phyloP scores from a whole-genome alignment of 2,329 filamentous ascomycete genomes.

The Colletotrichum tropicicola region DNA sequence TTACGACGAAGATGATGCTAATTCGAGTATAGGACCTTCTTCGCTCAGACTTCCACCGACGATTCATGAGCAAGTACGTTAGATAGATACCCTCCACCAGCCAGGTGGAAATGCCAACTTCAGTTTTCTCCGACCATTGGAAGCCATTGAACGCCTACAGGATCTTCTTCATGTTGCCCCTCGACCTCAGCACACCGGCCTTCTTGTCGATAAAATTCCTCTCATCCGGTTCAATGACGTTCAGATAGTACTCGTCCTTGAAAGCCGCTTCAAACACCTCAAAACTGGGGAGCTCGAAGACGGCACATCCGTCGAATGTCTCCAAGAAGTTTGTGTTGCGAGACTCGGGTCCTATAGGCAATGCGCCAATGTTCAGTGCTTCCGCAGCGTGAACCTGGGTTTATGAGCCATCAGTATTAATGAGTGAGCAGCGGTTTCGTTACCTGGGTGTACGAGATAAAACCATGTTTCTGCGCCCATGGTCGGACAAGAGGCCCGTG shows the following conservation, averaged over 20 bases:
- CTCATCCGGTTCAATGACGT: slow-evolving; percentile 41
- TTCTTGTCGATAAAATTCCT: slow-evolving; percentile 40
- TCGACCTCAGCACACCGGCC: slow-evolving; percentile 33
- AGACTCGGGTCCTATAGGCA: slow-evolving; percentile 32
- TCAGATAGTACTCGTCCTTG: slow-evolving; percentile 40
- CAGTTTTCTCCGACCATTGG: background rate
- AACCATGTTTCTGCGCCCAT: slow-evolving; percentile 43
- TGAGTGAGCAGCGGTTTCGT: background rate
- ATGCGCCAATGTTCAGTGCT: slow-evolving; percentile 34
- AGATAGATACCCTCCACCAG: slow-evolving; percentile 47
- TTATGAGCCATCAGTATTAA: background rate
- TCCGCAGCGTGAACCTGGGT: slow-evolving; percentile 37
- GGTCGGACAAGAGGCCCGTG: slow-evolving; percentile 43
- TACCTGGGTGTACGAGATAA: slow-evolving; percentile 43
- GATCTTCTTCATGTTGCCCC: slow-evolving; percentile 34
- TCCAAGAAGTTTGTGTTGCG: slow-evolving; percentile 25
- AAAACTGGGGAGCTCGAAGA: slow-evolving; percentile 39
- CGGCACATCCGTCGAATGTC: slow-evolving; percentile 41
- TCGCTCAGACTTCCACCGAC: slow-evolving; percentile 95
- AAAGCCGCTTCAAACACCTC: slow-evolving; percentile 38
- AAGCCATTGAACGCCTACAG: background rate
- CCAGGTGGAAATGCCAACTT: background rate
- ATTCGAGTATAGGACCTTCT: slow-evolving; percentile 73
- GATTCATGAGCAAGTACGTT: slow-evolving; percentile 85
- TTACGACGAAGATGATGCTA: slow-evolving; percentile 31